Evolutionary conservation across 2,329 filamentous ascomycete species (phyloP).

Genomic region (Emergomyces pasteurianus): DNA sequence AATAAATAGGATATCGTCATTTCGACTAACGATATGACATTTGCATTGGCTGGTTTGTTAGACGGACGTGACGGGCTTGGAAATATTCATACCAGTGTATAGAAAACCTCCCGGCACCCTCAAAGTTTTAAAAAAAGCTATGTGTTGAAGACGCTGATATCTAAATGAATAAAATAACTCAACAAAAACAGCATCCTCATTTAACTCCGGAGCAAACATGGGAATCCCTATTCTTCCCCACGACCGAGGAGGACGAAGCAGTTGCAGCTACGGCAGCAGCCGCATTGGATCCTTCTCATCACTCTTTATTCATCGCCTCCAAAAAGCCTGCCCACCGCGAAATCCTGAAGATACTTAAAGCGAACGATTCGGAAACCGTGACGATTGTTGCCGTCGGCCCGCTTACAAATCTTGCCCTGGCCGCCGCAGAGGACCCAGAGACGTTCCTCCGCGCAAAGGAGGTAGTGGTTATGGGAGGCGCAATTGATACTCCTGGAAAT

Average conservation of each 20-base stretch:
- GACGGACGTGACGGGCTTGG: conserved; percentile 68
- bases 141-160: neutral
- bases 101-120: neutral
- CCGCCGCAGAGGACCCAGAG: conserved; percentile 77
- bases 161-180: neutral
- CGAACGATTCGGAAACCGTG: conserved; percentile 72
- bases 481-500: conserved; percentile 69
- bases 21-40: neutral
- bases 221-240: conserved; percentile 53
- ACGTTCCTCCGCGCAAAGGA: conserved; percentile 83
- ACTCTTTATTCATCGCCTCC: conserved; percentile 61
- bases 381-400: conserved; percentile 86
- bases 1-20: neutral
- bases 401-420: conserved; percentile 83
- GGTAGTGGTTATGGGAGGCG: conserved; percentile 90
- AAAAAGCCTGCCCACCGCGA: conserved; percentile 64
- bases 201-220: conserved; percentile 63
- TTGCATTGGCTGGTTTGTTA: conserved; percentile 21
- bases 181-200: conserved; percentile 50
- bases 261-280: conserved; percentile 36
- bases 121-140: neutral
- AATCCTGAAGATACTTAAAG: conserved; percentile 73
- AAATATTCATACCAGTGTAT: conserved; percentile 50
- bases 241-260: conserved; percentile 16
- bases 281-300: conserved; percentile 24